Evolutionary conservation across 2,329 filamentous ascomycete species (phyloP), one percentile per base, ranked within the genome.

Genomic region (Niveomyces coronatus): DNA sequence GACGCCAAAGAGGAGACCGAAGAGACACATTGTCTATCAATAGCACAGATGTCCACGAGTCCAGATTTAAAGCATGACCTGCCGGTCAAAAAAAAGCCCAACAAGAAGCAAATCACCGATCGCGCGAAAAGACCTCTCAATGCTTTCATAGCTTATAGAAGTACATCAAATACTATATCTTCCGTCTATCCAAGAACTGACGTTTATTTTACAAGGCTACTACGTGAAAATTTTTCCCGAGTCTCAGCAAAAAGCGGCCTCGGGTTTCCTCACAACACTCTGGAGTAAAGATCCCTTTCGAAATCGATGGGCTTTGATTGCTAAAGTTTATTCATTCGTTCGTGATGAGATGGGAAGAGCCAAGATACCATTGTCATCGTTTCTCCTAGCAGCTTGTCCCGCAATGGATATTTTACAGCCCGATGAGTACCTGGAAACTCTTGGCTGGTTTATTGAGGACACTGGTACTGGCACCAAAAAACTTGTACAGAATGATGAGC

Each of bases 301-400:
- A 47, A 58, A 62, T 42, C 64, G 70, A 46, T 74, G 70, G 69
- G 60, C 60, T 33, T 55, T 75, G 42, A 53, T 74, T 41, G 66
- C 69, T 33, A 71, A 71, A 49, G 67, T 70, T 14, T 76, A 71
- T 59, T 74, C 70, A 22, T 61, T 64, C 43, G 58, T 72, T 33
- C 64, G 70, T 33, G 70, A 74, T 47, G 56, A 64, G 31, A 51
- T 67, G 37, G 66, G 68, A 47, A 65, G 65, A 44, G 53, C 57
- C 16, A 56, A 62, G 22, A 61, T 68, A 17, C 57, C 64, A 31
- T 56, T 75, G 26, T 59, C 67, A 33, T 51, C 57, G 9, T 74
- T 71, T 53, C 57, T 74, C 31, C 44, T 46, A 13, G 45, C 68
- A 42, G 62, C 60, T 32, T 64, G 63, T 41, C 61, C 63, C 31